Conservation (phyloP, 306 rosid genomes). For the Gillenia trifoliata region DNA sequence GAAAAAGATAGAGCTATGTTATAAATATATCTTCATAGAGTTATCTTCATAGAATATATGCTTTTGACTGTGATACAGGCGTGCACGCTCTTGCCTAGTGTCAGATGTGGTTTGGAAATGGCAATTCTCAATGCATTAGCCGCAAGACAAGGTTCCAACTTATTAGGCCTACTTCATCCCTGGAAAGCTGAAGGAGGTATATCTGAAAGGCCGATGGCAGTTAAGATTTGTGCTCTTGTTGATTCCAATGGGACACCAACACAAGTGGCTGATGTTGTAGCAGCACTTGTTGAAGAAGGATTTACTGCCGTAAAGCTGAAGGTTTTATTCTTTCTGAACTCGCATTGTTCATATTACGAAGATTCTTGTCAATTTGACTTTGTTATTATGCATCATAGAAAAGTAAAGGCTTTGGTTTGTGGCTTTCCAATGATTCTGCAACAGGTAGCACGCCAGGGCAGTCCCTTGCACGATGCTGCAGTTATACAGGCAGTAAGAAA, state of each 20-base stretch:
- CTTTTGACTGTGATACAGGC: conserved; percentile 52
- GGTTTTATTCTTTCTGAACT: conserved; percentile 29
- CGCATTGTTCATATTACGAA: not conserved
- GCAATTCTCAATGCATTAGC: conserved; percentile 89
- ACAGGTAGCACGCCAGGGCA: conserved; percentile 75
- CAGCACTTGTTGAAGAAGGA: conserved; percentile 67
- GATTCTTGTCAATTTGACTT: not conserved
- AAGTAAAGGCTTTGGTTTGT: not conserved
- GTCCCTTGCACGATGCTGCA: conserved; percentile 65
- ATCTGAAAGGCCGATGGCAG: conserved; percentile 32
- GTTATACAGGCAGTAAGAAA: conserved; percentile 73
- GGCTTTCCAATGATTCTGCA: conserved; percentile 2
- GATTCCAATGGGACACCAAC: conserved; percentile 63
- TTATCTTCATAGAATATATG: not conserved
- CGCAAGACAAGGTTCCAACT: conserved; percentile 47
- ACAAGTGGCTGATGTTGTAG: conserved; percentile 72
- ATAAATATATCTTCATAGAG: not conserved
- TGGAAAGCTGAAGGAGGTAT: conserved; percentile 29
- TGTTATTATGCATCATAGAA: conserved; percentile 7
- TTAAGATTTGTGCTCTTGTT: conserved; percentile 73
- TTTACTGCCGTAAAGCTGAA: conserved; percentile 81
- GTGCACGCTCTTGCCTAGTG: conserved; percentile 79
- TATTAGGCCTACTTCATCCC: conserved; percentile 53
- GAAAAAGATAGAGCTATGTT: not conserved
- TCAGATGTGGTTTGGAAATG: conserved; percentile 99